Conservation (phyloP, 2,329 filamentous ascomycete species). For the Hysterium pulicare region DNA sequence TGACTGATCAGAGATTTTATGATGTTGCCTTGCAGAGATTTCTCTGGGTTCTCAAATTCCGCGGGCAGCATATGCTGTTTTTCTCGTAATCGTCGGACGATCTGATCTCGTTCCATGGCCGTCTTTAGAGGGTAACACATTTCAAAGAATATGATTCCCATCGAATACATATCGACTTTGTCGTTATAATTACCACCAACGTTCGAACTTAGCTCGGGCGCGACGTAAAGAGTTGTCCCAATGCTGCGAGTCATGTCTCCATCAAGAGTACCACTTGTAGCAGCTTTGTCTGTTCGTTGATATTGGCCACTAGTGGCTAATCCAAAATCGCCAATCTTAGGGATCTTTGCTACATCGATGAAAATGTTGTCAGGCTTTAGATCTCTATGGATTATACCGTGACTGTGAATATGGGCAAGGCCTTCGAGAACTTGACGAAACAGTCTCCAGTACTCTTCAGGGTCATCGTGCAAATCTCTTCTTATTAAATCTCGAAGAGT, state of each 20-base stretch:
- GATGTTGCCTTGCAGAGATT: slow-evolving; percentile 68
- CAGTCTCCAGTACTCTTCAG: slow-evolving; percentile 80
- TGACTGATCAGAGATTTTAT: slow-evolving; percentile 78
- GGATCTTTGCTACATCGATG: slow-evolving; percentile 84
- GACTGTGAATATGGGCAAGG: slow-evolving; percentile 80
- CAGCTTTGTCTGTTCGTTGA: slow-evolving; percentile 54
- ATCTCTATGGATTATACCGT: slow-evolving; percentile 92
- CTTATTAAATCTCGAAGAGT: slow-evolving; percentile 86
- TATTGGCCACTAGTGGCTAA: slow-evolving; percentile 86
- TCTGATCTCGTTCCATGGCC: slow-evolving; percentile 60
- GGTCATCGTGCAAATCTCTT: slow-evolving; percentile 68
- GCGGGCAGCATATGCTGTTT: slow-evolving; percentile 66
- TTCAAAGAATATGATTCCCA: slow-evolving; percentile 97
- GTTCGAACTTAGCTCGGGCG: slow-evolving; percentile 80
- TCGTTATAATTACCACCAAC: slow-evolving; percentile 77
- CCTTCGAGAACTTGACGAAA: slow-evolving; percentile 91
- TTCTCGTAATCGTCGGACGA: slow-evolving; percentile 67
- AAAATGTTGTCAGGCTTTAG: slow-evolving; percentile 98
- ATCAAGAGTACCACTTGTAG: slow-evolving; percentile 27
- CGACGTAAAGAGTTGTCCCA: slow-evolving; percentile 85
- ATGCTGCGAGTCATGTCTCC: slow-evolving; percentile 67
- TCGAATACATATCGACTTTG: slow-evolving; percentile 98
- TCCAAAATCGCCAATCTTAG: slow-evolving; percentile 96
- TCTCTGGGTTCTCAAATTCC: slow-evolving; percentile 70
- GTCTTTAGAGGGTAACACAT: slow-evolving; percentile 72